Evolutionary conservation across 2,329 filamentous ascomycete species (phyloP).

Genomic region (Xylaria sp.): DNA sequence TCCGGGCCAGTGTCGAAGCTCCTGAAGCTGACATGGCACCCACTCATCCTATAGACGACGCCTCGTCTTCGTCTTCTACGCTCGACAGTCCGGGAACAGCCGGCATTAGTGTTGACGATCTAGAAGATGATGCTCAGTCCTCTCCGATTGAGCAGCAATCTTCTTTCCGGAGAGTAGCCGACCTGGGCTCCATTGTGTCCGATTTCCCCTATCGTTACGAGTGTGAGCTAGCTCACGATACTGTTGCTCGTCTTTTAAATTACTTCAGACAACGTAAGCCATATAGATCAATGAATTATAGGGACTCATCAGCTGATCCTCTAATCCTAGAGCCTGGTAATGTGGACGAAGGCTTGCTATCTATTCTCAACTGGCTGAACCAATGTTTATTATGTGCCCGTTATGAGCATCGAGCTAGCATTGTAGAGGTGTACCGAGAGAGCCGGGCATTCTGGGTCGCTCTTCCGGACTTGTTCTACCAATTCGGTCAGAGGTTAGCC

Average conservation of each 20-base stretch:
- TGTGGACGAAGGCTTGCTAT: conserved; percentile 58
- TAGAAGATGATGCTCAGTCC: conserved; percentile 49
- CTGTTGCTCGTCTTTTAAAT: conserved; percentile 44
- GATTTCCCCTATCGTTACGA: conserved; percentile 49
- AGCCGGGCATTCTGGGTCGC: conserved; percentile 63
- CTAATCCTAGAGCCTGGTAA: conserved; percentile 53
- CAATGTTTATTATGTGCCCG: conserved; percentile 58
- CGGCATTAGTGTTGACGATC: conserved; percentile 54
- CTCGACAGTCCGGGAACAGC: conserved; percentile 59
- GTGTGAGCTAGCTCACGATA: conserved; percentile 46
- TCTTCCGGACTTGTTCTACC: conserved; percentile 63
- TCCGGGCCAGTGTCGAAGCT: conserved; percentile 61
- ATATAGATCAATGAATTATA: not conserved
- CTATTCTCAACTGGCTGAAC: conserved; percentile 63
- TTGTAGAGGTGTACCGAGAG: conserved; percentile 57
- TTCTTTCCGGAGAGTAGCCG: conserved; percentile 34
- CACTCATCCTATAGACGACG: conserved; percentile 44
- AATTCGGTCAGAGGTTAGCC: conserved; percentile 57
- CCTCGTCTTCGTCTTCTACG: conserved; percentile 54
- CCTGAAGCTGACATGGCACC: conserved; percentile 55
- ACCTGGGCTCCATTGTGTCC: conserved; percentile 42
- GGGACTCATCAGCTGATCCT: conserved; percentile 33
- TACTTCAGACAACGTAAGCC: conserved; percentile 49
- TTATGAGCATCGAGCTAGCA: conserved; percentile 49
- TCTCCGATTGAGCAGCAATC: conserved; percentile 51